Conservation (phyloP, 768 basidiomycete genomes). For the Amanita jacksonii region DNA sequence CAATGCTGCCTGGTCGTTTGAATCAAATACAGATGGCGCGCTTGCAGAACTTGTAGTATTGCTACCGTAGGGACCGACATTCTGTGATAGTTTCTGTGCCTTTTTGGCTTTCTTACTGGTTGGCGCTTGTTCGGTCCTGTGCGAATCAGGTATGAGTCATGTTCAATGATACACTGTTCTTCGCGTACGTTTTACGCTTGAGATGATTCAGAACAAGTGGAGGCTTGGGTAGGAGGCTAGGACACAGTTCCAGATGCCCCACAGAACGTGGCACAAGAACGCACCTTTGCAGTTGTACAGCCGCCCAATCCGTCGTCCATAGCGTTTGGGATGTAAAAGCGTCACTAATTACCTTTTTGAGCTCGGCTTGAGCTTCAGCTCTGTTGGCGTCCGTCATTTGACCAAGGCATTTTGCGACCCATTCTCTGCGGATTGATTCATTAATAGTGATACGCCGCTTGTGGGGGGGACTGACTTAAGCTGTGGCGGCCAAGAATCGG, state of each 20-base stretch:
- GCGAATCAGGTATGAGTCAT: constrained; percentile 1
- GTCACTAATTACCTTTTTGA: constrained; percentile 95
- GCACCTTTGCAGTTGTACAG: constrained; percentile 81
- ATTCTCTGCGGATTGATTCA: constrained; percentile 50
- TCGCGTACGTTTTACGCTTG: constrained; percentile 63
- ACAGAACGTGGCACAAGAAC: not conserved
- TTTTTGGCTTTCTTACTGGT: constrained; percentile 55
- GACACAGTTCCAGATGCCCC: constrained; percentile 3
- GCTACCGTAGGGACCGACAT: not conserved
- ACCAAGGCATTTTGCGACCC: constrained; percentile 90
- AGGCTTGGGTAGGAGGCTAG: constrained; percentile 54
- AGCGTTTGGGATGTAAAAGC: constrained; percentile 78
- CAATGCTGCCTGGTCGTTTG: constrained; percentile 59
- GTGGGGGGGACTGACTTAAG: constrained; percentile 45
- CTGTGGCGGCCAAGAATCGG: constrained; percentile 74
- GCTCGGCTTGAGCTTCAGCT: constrained; percentile 81
- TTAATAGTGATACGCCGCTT: constrained; percentile 9
- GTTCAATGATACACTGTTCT: constrained; percentile 1
- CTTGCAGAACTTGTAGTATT: constrained; percentile 11
- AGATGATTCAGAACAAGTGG: constrained; percentile 37
- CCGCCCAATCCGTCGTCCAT: constrained; percentile 92
- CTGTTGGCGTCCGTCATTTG: constrained; percentile 87
- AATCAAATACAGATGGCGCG: constrained; percentile 33
- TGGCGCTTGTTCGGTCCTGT: constrained; percentile 29
- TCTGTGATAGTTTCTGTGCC: constrained; percentile 33